A percentile compares a stretch with the other conserved stretches of the same genome.
Conservation (phyloP, 2,329 filamentous ascomycete species). For the Lachnellula arida region DNA sequence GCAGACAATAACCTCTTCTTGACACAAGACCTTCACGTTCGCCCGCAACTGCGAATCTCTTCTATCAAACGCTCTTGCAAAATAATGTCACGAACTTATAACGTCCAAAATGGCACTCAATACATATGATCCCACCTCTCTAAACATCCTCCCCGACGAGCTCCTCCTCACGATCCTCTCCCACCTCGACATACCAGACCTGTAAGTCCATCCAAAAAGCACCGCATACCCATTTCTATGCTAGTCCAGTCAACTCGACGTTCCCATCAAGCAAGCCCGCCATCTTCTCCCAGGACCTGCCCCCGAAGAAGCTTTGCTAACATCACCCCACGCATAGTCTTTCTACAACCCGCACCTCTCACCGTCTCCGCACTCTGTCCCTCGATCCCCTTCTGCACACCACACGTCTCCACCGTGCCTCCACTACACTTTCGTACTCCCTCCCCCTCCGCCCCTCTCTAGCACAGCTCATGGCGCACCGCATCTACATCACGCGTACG, state of each 20-base stretch:
- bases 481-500: conserved; percentile 64
- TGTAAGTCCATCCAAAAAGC: conserved; percentile 15
- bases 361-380: conserved; percentile 56
- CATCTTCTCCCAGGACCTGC: too few relatives aligned
- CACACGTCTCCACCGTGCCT: conserved; percentile 54
- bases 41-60: too few relatives aligned
- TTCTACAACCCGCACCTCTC: conserved; percentile 37
- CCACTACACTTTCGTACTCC: conserved; percentile 49
- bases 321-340: conserved; percentile 17
- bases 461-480: conserved; percentile 56
- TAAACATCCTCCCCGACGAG: conserved; percentile 31
- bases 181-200: conserved; percentile 42
- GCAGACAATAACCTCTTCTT: too few relatives aligned
- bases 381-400: conserved; percentile 61
- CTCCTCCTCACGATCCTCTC: conserved; percentile 40
- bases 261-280: too few relatives aligned
- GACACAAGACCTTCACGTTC: too few relatives aligned
- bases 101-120: too few relatives aligned
- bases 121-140: not conserved
- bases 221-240: too few relatives aligned
- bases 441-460: conserved; percentile 56
- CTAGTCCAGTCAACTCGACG: too few relatives aligned
- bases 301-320: too few relatives aligned
- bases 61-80: too few relatives aligned
- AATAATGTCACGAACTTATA: too few relatives aligned